Evolutionary conservation across 1,284 basidiomycete genomes (phyloP), one percentile per base, ranked within the genome.

Genomic region (Phenoliferia sp.): DNA sequence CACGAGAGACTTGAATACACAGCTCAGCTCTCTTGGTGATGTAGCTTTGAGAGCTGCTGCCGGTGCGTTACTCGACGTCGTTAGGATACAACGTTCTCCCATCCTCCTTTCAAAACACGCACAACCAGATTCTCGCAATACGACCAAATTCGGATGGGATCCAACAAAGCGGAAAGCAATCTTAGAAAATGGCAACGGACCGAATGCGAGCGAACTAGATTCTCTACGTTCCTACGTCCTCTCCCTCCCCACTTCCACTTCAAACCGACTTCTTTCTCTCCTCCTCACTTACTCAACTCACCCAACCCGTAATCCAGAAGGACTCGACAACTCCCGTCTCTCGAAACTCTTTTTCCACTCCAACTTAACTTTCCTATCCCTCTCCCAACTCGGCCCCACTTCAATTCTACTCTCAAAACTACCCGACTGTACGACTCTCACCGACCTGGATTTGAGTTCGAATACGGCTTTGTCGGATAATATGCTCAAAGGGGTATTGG

Each of bases 361-460:
- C 17, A 61, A 58, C 15, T 64, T 63, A 26, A 69, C 71, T 4
- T 29, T 39, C 3, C 52, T 73, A 9, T 67, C 71, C 22, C 59
- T 73, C 54, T 59, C 63, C 6, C 36, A 61, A 29, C 58, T 70
- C 12, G 57, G 59, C 22, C 52, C 66, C 1, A 67, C 70, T 4
- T 6, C 60, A 15, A 29, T 70, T 28, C 68, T 72, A 50, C 31
- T 74, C 54, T 44, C 56, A 19, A 44, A 54, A 22, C 61, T 74
- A 10, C 71, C 69, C 15, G 65, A 63, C 28, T 74, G 73, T 64
- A 67, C 68, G 4, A 36, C 63, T 2, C 66, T 74, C 48, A 31
- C 52, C 57, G 62, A 65, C 19, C 69, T 76, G 35, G 65, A 75
- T 59, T 60, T 76, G 7, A 59, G 66, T 1, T 62, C 59, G 3